Percentiles rank a stretch among this genome's conserved stretches.
Conservation (phyloP, 805 yeast genomes). For the Soucietia sequanensis region DNA sequence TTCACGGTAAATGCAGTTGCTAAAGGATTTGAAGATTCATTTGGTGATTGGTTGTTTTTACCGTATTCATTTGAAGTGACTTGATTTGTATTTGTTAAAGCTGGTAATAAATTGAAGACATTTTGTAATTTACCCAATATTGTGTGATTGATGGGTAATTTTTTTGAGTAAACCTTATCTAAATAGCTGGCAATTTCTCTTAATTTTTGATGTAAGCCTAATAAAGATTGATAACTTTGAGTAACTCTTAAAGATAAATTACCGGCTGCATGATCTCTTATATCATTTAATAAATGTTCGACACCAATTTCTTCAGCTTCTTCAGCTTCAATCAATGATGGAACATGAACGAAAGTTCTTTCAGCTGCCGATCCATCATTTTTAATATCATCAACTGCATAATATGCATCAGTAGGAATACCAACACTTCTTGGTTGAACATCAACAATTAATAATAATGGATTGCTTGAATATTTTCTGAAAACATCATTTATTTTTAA, state of each 20-base stretch:
- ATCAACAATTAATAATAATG: slow-evolving; percentile 86
- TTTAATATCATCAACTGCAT: slow-evolving; percentile 91
- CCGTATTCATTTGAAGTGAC: slow-evolving; percentile 10
- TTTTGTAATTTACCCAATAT: slow-evolving; percentile 93
- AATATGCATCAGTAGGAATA: slow-evolving; percentile 93
- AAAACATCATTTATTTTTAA: slow-evolving; percentile 86
- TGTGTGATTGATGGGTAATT: slow-evolving; percentile 83
- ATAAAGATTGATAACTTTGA: slow-evolving; percentile 81
- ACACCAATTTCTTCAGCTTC: slow-evolving; percentile 99
- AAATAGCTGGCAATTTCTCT: slow-evolving; percentile 76
- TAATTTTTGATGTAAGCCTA: slow-evolving; percentile 79
- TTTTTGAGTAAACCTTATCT: slow-evolving; percentile 65
- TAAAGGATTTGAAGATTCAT: slow-evolving; percentile 48
- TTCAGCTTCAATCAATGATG: slow-evolving; percentile 91
- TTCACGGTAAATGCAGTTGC: slow-evolving; percentile 83
- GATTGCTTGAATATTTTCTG: slow-evolving; percentile 77
- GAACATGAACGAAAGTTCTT: slow-evolving; percentile 89
- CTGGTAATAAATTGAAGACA: slow-evolving; percentile 90
- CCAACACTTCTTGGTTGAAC: slow-evolving; percentile 84
- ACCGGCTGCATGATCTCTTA: slow-evolving; percentile 96
- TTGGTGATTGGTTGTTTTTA: slow-evolving; percentile 13
- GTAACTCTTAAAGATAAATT: slow-evolving; percentile 83
- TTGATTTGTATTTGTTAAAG: slow-evolving; percentile 42
- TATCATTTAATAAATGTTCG: slow-evolving; percentile 91
- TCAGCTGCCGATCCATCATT: slow-evolving; percentile 94